These are phyloP conservation scores for Onygenales sp. DNA, from an alignment of 2,329 filamentous ascomycete species.

Conservation along the genomic window DNA sequence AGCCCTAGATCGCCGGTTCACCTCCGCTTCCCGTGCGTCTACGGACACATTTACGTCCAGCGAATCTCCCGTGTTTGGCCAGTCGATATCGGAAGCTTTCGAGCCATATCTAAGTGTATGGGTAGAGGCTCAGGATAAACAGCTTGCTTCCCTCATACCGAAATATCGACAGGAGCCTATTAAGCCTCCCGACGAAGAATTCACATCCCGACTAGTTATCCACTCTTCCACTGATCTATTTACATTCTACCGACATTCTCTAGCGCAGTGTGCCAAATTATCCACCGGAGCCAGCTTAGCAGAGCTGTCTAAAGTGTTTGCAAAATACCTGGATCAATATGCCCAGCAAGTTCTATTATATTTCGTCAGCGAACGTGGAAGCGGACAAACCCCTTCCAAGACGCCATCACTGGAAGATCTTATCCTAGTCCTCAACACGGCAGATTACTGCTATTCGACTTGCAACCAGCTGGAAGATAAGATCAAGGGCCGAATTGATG, in stretches of 20 bases:
- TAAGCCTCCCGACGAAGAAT: slow-evolving; percentile 78
- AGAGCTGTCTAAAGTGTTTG: slow-evolving; percentile 75
- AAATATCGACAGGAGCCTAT: slow-evolving; percentile 78
- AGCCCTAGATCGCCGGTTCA: slow-evolving; percentile 73
- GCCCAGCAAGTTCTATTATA: slow-evolving; percentile 82
- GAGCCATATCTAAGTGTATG: slow-evolving; percentile 94
- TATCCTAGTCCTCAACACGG: slow-evolving; percentile 84
- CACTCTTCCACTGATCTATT: slow-evolving; percentile 93
- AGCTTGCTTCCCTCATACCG: slow-evolving; percentile 73
- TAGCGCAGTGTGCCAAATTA: slow-evolving; percentile 91
- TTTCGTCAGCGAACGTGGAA: slow-evolving; percentile 53
- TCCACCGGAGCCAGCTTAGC: slow-evolving; percentile 82
- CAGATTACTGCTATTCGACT: slow-evolving; percentile 93
- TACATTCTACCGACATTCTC: slow-evolving; percentile 85
- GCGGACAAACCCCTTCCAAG: slow-evolving; percentile 44
- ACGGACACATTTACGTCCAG: slow-evolving; percentile 85
- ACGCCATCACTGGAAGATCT: slow-evolving; percentile 58
- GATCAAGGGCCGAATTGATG: slow-evolving; percentile 82
- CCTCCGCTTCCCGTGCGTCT: slow-evolving; percentile 59
- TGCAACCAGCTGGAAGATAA: slow-evolving; percentile 90
- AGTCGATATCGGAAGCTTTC: slow-evolving; percentile 91
- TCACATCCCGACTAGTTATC: slow-evolving; percentile 80
- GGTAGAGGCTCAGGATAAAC: slow-evolving; percentile 92
- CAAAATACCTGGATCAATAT: slow-evolving; percentile 91
- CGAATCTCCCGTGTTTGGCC: slow-evolving; percentile 67